Evolutionary conservation across 352 stramenopile species (phyloP), one percentile per base, ranked within the genome.

Genomic region (Hyaloperonospora brassicae): DNA sequence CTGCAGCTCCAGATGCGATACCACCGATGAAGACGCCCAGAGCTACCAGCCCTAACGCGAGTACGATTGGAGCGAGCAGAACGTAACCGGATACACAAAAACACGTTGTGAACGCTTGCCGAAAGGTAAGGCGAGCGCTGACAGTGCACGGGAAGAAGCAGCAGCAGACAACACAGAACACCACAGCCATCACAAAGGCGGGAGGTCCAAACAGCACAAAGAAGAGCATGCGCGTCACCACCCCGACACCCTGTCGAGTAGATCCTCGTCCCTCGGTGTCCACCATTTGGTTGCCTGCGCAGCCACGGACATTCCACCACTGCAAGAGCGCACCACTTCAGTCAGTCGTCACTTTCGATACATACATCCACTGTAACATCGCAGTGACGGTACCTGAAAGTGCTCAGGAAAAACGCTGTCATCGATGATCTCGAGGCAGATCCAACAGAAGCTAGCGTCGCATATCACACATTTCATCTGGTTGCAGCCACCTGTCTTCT

Each of bases 401-500:
- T 97, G 89, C 24, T 84, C 70, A 0, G 88, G 87, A 40, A 95
- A 95, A 14, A 88, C 75, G 22, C 72, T 73, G 47, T 86, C 82
- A 47, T 96, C 88, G 36, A 97, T 82, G 31, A 89, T 50, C 50
- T 74, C 59, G 21, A 77, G 64, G 25, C 89, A 97, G 24, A 95
- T 79, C 86, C 87, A 97, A 62, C 89, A 96, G 61, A 96, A 97
- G 54, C 81, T 80, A 25, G 71, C 86, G 17, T 59, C 68, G 61
- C 87, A 96, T 24, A 80, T 77, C 12, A 79, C 68, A 49, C 87
- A 95, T 55, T 87, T 92, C 66, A 97, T 95, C 59, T 96, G 86
- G 56, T 96, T 96, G 60, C 89, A 97, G 0, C 87, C 87, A 61
- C 80, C 80, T 36, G 80, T 89, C 57, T 97, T 97, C 46, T 94